Conservation (phyloP, 345 rosid species). For the Eucalyptus coolabah region DNA sequence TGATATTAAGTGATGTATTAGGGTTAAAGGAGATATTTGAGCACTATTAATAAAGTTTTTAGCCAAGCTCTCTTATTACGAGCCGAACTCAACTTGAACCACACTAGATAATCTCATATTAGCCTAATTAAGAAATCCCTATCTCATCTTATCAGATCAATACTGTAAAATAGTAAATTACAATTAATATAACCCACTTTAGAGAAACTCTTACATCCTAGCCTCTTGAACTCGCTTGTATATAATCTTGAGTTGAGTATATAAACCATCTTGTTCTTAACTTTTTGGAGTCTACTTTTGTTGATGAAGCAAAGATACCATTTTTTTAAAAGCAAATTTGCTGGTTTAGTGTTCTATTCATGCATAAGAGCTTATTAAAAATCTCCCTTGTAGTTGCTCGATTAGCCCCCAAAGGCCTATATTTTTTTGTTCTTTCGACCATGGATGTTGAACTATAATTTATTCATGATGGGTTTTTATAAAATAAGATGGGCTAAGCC, state of each 20-base stretch:
- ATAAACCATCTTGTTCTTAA: background rate
- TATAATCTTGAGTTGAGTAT: background rate
- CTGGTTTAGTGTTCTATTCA: background rate
- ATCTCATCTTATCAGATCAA: too few relatives aligned
- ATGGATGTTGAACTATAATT: background rate
- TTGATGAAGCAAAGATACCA: background rate
- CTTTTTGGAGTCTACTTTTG: background rate
- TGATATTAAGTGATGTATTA: too few relatives aligned
- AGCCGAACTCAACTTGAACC: too few relatives aligned
- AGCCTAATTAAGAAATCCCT: too few relatives aligned
- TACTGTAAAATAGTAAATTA: too few relatives aligned
- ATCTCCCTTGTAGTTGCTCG: background rate
- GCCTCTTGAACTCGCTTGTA: background rate
- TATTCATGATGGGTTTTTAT: background rate
- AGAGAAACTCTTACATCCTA: background rate
- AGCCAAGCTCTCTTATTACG: too few relatives aligned
- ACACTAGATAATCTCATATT: too few relatives aligned
- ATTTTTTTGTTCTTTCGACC: background rate
- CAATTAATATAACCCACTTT: too few relatives aligned
- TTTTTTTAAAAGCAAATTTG: background rate
- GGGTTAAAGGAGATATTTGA: too few relatives aligned
- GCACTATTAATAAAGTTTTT: too few relatives aligned
- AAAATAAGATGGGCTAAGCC: too few relatives aligned
- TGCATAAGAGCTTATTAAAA: background rate
- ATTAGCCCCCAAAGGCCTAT: background rate